phyloP scores from a whole-genome alignment of 192 early-diverging fungal species.

The Spizellomyces punctatus region DNA sequence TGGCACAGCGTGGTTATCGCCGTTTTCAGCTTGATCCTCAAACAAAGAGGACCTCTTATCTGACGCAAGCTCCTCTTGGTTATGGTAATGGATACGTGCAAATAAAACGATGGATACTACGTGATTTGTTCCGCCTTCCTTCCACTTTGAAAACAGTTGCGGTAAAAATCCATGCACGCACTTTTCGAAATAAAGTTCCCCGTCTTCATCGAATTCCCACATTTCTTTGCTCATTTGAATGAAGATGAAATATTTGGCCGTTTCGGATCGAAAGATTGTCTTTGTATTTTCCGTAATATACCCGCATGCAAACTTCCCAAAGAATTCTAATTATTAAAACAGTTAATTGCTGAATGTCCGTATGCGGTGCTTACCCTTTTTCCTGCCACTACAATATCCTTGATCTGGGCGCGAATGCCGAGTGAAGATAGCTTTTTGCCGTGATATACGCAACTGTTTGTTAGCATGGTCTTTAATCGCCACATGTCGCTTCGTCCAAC shows the following conservation, averaged over 20 bases:
- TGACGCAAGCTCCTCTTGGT: constrained; percentile 16
- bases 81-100: constrained; percentile 80
- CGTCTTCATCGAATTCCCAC: constrained; percentile 98
- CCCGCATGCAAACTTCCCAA: constrained; percentile 53
- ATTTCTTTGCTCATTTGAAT: constrained; percentile 97
- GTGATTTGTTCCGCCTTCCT: constrained; percentile 80
- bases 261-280: constrained; percentile 89
- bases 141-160: constrained; percentile 87
- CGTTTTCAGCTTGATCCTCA: constrained; percentile 5
- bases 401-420: constrained; percentile 78
- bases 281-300: constrained; percentile 79
- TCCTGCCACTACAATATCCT: constrained; percentile 74
- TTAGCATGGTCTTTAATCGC: constrained; percentile 73
- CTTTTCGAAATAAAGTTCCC: constrained; percentile 93
- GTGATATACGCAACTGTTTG: constrained; percentile 70
- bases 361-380: constrained; percentile 43
- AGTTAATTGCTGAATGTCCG: too few relatives aligned
- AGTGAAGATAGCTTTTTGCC: constrained; percentile 74
- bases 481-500: constrained; percentile 93
- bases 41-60: constrained; percentile 5
- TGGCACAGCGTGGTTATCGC: constrained; percentile 4
- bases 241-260: constrained; percentile 92
- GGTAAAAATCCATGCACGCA: constrained; percentile 87
- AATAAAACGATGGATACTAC: constrained; percentile 95
- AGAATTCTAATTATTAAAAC: too few relatives aligned